phyloP scores from a whole-genome alignment of 2,329 filamentous ascomycete genomes.

The Cercospora canescens region DNA sequence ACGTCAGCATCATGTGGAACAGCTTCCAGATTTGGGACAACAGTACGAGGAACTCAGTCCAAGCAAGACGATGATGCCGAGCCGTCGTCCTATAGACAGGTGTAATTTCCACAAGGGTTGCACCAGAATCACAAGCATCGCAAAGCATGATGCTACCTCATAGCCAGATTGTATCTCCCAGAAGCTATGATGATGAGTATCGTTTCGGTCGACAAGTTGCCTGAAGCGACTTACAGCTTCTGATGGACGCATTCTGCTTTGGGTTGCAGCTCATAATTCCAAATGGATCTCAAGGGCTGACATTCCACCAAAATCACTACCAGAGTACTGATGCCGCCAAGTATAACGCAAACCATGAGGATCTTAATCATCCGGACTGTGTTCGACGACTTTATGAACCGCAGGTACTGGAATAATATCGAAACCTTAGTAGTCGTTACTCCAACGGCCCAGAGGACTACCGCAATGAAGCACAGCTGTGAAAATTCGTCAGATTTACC shows the following conservation, averaged over 20 bases:
- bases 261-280: constrained; percentile 5
- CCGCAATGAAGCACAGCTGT: constrained; percentile 10
- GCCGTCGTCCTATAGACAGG: neutral
- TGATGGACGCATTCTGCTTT: constrained; percentile 13
- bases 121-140: constrained; percentile 12
- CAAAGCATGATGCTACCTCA: constrained; percentile 10
- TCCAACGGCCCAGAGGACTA: constrained; percentile 2
- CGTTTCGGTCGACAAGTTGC: too few relatives aligned
- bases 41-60: constrained; percentile 8
- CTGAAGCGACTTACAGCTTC: neutral
- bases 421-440: constrained; percentile 11
- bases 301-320: constrained; percentile 9
- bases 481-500: neutral
- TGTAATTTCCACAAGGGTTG: constrained; percentile 12
- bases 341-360: constrained; percentile 10
- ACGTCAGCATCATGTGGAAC: neutral
- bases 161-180: constrained; percentile 13
- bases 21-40: neutral
- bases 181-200: constrained; percentile 1
- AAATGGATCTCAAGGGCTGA: constrained; percentile 7
- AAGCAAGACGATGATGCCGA: constrained; percentile 14
- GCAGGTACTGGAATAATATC: constrained; percentile 16
- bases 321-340: constrained; percentile 7
- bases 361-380: constrained; percentile 6
- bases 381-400: neutral